Evolutionary conservation across 2,329 filamentous ascomycete genomes (phyloP), one percentile per base, ranked within the genome.

Genomic region (Diaporthe ampelina): DNA sequence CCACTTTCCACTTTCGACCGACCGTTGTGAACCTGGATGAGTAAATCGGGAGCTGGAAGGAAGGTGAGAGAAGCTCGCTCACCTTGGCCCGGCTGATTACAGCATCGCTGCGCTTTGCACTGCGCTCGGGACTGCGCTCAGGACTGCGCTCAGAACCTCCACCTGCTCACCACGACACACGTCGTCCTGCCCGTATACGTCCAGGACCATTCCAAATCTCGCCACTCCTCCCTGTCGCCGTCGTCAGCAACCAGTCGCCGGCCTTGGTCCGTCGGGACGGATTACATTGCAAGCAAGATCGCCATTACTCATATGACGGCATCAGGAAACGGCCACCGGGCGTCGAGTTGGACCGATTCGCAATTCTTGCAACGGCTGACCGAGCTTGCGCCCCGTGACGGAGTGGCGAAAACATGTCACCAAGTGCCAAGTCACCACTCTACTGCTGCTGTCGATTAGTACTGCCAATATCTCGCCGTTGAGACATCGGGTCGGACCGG

Each of bases 401-500:
- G 63, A 68, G 63, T 68, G 63, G 63, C 63, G 35, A 54, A 26
- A 52, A 40, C 26, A 26, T 68, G 63, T 54, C 63, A 52, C 48
- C 15, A 21, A 21, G 29, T 54, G 45, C 29, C 48, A 37, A 37
- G 63, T 67, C 45, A 52, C 21, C 26, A 40, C 43, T 17, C 1
- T 19, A 17, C 24, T 24, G 29, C 43, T 32, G 29, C 29, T 32
- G 29, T 29, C 5, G 26, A 67, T 63, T 32, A 48, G 17, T 63
- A 29, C 43, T n/a, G 45, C 21, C 37, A 13, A 29, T 13, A 13
- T 19, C 15, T 17, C 40, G 40, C 1, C 37, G n/a, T 68, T 54
- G 63, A 68, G 63, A 68, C 63, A 21, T 37, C 63, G 63, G 63
- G 45, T 19, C 63, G 63, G 63, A 37, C 63, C 63, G 63, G 63